Base-by-base conservation (phyloP, 495 filamentous ascomycete species). In the Xylaria longipes region DNA sequence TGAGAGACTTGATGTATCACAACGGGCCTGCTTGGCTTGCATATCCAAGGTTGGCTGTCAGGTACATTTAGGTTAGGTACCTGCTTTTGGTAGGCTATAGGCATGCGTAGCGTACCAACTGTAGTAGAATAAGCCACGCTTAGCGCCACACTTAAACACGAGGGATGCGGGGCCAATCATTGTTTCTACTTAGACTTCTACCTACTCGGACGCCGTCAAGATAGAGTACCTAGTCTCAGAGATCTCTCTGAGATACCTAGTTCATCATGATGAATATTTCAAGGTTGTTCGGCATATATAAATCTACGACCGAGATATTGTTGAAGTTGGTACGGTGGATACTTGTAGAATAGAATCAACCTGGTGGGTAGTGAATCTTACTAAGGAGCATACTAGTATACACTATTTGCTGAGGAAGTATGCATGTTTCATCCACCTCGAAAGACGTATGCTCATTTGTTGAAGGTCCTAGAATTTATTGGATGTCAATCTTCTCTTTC, bases 61-160 rank as follows among this genome's bases (percentile, higher is more conserved):
- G 29, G 56, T 60, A 60, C 56, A 22, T 60, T 60, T 37, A 60
- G n/a, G 31, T n/a, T 35, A 37, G 56, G 56, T 60, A 60, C 56
- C 56, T 60, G 56, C 31, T 60, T 60, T 37, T 15, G 27, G 14
- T 25, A 27, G 50, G 2, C 52, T 22, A 14, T 15, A 5, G 33
- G 3, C 50, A 5, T 50, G 15, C 45, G 45, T n/a, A n/a, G 1
- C 17, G n/a, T 52, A 27, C 1, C 2, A 14, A 27, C 11, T n/a
- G 41, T 43, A 50, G n/a, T 29, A 56, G 2, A 31, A 35, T 37
- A 60, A 60, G 57, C 57, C 57, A 60, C 57, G 57, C 57, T 22
- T 60, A 60, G 57, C 33, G 57, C 57, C 57, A 60, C 57, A 60
- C 57, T 60, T 60, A 37, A 60, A 60, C 57, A 60, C 57, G 57